Conservation (phyloP, 2,329 filamentous ascomycete genomes). For the Sordariomycetes sp. region DNA sequence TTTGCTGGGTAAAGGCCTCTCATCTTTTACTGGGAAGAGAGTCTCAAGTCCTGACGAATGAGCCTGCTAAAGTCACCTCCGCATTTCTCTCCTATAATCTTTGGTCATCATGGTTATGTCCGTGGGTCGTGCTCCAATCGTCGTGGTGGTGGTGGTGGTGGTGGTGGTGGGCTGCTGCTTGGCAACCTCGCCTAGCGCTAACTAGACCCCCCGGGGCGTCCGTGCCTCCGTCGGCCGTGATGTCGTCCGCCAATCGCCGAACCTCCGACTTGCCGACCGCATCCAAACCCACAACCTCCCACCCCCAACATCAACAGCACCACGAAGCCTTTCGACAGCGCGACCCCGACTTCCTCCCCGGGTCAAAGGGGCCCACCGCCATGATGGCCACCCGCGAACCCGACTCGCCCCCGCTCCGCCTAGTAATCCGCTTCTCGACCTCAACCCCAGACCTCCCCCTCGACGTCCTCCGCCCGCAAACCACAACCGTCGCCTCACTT, state of each 20-base stretch:
- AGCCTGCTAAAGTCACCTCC: too few species aligned
- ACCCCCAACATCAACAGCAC: neutral
- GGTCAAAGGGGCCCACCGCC: neutral
- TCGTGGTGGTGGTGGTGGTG: too few species aligned
- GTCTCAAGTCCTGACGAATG: too few species aligned
- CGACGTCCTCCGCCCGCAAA: conserved; percentile 53
- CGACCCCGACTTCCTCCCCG: neutral
- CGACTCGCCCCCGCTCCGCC: conserved; percentile 39
- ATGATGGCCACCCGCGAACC: neutral
- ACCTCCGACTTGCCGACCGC: neutral
- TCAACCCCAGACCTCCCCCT: conserved; percentile 74
- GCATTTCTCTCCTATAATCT: too few species aligned
- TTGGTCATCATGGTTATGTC: too few species aligned
- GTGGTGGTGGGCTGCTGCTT: too few species aligned
- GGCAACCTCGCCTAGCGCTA: neutral
- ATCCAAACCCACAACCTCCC: neutral
- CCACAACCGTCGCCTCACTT: conserved; percentile 62
- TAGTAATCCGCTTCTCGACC: conserved; percentile 84
- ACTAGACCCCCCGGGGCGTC: neutral
- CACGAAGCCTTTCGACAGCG: neutral
- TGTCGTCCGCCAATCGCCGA: neutral
- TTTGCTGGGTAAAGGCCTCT: too few species aligned
- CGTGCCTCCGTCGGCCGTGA: neutral
- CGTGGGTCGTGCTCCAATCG: too few species aligned
- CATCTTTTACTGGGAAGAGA: too few species aligned